Evolutionary conservation across 2,329 filamentous ascomycete species (phyloP).

Genomic region (Fusarium coicis): DNA sequence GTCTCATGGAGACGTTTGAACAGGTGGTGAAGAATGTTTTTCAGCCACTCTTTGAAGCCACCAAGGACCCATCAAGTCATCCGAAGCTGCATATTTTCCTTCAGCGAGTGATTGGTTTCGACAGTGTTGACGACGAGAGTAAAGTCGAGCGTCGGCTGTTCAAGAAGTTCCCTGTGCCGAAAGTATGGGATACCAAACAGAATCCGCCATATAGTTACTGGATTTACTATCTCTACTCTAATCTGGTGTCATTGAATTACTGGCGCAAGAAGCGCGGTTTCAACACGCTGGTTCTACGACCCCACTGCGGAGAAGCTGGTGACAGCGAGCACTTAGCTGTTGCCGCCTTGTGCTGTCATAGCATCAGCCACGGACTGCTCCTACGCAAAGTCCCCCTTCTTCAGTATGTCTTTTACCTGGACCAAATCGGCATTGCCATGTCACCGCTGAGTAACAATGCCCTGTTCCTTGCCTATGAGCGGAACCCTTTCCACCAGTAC

Average conservation of each 20-base stretch:
- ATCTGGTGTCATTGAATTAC: conserved; percentile 90
- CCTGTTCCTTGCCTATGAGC: conserved; percentile 93
- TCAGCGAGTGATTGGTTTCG: conserved; percentile 94
- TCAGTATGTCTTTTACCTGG: conserved; percentile 97
- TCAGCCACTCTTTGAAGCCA: conserved; percentile 93
- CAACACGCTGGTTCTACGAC: conserved; percentile 92
- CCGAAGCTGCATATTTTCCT: conserved; percentile 95
- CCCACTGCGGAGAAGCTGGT: conserved; percentile 96
- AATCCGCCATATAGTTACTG: conserved; percentile 99
- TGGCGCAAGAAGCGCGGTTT: conserved; percentile 93
- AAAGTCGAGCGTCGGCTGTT: conserved; percentile 95
- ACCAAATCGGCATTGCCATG: conserved; percentile 99
- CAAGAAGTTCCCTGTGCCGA: conserved; percentile 92
- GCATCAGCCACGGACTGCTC: conserved; percentile 93
- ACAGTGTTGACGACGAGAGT: conserved; percentile 98
- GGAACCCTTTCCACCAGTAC: conserved; percentile 95
- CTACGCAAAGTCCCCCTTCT: conserved; percentile 93
- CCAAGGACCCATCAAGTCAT: conserved; percentile 84
- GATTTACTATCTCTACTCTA: conserved; percentile 97
- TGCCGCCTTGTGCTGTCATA: conserved; percentile 91
- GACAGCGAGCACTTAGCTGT: conserved; percentile 96
- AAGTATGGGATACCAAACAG: conserved; percentile 88
- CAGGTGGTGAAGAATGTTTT: conserved; percentile 93
- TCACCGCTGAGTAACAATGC: conserved; percentile 99
- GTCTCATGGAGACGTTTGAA: conserved; percentile 88